A percentile compares a stretch with the other conserved stretches of the same genome.
These are phyloP conservation scores for Hypoxylon lienhwacheense DNA, from an alignment of 495 filamentous ascomycete species.

Conservation along the genomic window DNA sequence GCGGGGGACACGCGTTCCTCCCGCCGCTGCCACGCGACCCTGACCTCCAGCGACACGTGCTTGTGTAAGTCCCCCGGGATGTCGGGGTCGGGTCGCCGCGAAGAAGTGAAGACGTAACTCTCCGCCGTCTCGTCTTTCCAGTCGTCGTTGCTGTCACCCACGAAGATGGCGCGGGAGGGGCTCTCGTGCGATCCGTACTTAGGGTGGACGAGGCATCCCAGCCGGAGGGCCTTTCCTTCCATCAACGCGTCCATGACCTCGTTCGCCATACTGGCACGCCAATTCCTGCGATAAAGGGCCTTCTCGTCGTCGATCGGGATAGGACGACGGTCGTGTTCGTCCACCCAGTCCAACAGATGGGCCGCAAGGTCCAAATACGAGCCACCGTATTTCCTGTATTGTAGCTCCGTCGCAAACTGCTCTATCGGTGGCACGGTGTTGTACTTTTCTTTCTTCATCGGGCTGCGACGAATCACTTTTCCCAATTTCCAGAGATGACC, in stretches of 20 bases:
- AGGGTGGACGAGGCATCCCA: slow-evolving; percentile 32
- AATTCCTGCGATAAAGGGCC: slow-evolving; percentile 3
- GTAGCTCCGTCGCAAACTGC: slow-evolving; percentile 30
- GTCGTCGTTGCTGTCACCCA: slow-evolving; percentile 22
- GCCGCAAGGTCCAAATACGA: slow-evolving; percentile 22
- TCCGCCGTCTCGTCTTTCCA: slow-evolving; percentile 22
- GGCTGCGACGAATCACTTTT: slow-evolving; percentile 33
- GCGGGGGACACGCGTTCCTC: background rate
- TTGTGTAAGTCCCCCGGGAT: slow-evolving; percentile 19
- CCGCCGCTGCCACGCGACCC: slow-evolving; percentile 22
- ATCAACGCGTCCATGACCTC: slow-evolving; percentile 30
- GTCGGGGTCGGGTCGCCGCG: background rate
- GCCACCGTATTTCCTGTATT: slow-evolving; percentile 25
- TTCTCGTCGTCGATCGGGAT: background rate
- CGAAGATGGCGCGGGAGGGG: slow-evolving; percentile 34
- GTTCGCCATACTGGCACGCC: slow-evolving; percentile 28
- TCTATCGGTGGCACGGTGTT: slow-evolving; percentile 25
- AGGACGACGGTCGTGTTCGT: background rate
- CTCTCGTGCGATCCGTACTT: background rate
- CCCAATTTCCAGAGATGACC: slow-evolving; percentile 41
- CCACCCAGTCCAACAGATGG: slow-evolving; percentile 1
- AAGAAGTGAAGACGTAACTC: slow-evolving; percentile 34
- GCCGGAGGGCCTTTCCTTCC: slow-evolving; percentile 36
- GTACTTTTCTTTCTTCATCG: slow-evolving; percentile 33
- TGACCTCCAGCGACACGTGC: slow-evolving; percentile 40